Base-by-base conservation (phyloP, 106 monocot genomes). In the Phalaenopsis aphrodite region DNA sequence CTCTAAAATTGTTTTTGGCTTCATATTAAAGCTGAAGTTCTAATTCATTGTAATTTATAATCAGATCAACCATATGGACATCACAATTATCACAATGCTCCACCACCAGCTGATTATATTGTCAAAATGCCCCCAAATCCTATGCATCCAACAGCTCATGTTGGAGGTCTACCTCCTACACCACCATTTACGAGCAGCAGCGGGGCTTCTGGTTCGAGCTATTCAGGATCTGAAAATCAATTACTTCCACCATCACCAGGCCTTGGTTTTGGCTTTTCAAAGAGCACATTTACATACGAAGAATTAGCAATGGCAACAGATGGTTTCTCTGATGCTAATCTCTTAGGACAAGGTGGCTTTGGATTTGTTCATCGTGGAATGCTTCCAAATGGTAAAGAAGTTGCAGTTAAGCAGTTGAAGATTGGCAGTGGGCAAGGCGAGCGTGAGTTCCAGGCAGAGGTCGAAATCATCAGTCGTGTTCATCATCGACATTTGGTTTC, bases 401-500 rank as follows among this genome's bases (percentile, higher is more conserved):
- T 93, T 24, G 92, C 92, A 5, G 83, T 93, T 9, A 93, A 93
- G 80, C 92, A 93, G 47, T 71, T 93, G 76, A 93, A 93, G 72
- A 2, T 17, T 18, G 90, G 90, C 5, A 90, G 90, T 41, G 90
- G 90, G 37, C 90, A 90, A 81, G 90, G 90, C 0, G 90, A 90
- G 77, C 79, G 87, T 7, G 90, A 90, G 77, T 90, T 90, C 57
- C 87, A 90, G 80, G 87, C 90, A 0, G 90, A 90, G 83, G 85
- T 90, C 42, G 90, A 90, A 6, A 90, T 87, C 47, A 90, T 90
- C 42, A 90, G 87, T 30, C 82, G 90, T n/a, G 90, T 90, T 41
- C 90, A 90, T 83, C 90, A 93, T 61, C 90, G 80, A 64, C 93
- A 93, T 87, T 74, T 93, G 43, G 93, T 93, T 18, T 86, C 90